Evolutionary conservation across 768 basidiomycete genomes (phyloP), one percentile per base, ranked within the genome.

Genomic region (Hericium coralloides): DNA sequence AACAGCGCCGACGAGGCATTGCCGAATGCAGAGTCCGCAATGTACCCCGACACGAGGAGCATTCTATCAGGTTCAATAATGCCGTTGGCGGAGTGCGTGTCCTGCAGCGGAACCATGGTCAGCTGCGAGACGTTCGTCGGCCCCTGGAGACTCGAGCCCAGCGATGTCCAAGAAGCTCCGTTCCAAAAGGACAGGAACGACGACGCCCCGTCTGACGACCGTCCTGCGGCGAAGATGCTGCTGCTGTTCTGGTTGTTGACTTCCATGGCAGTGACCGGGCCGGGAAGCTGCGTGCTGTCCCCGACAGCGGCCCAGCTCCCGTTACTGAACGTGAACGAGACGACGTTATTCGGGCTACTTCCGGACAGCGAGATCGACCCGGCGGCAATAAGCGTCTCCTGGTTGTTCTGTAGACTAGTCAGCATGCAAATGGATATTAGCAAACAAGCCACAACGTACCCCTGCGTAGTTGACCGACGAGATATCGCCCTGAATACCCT

Each of bases 221-320:
- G 82, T 63, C 95, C 95, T 37, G 94, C 92, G 49, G 87, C 91
- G 65, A 94, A 99, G 55, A 98, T 79, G 64, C 89, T 95, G 63
- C 82, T 89, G 1, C 72, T 68, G 66, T 97, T 92, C 20, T 80
- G 79, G 60, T 84, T 75, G 69, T 98, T 91, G 43, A 93, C 87
- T 54, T 87, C 87, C 53, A 98, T 68, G 12, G 95, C 94, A 3
- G 92, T 89, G 2, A 93, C 88, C 2, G 94, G 93, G 3, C 95
- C 95, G 48, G 94, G 92, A 22, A 98, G 75, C 49, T 81, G 76
- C 12, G 69, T 67, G 12, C 79, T 69, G 48, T 73, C 66, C 10
- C 89, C 92, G 25, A 94, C 66, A 1, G 84, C 67, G 8, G 73
- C 72, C 95, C 95, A 99, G 2, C 83, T 84, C 2, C 72, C 64